A percentile compares a stretch with the other conserved stretches of the same genome.
These are phyloP conservation scores for Herpetomonas tarakana DNA, from an alignment of 208 protist genomes.

Conservation along the genomic window DNA sequence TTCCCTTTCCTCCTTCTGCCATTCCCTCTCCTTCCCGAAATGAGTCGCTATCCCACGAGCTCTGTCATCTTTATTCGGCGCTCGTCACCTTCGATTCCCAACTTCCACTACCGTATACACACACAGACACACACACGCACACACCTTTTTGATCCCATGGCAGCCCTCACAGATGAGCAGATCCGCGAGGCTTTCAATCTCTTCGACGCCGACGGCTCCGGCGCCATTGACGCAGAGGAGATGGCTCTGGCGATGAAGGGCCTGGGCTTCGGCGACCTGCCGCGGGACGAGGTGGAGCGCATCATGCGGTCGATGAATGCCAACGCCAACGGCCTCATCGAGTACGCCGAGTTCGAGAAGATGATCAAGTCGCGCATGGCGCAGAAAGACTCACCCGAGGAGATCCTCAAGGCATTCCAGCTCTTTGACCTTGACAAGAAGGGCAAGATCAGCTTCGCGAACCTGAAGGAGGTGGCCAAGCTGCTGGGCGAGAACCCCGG, in stretches of 20 bases:
- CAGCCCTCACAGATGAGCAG: slow-evolving; percentile 89
- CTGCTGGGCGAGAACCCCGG: slow-evolving; percentile 95
- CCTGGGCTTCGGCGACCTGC: slow-evolving; percentile 93
- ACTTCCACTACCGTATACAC: too few species aligned
- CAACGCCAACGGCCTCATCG: slow-evolving; percentile 84
- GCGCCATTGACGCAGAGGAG: slow-evolving; percentile 92
- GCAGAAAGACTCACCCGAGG: slow-evolving; percentile 92
- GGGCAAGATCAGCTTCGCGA: slow-evolving; percentile 95
- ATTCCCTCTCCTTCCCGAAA: too few species aligned
- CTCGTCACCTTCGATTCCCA: too few species aligned
- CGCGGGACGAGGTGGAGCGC: slow-evolving; percentile 92
- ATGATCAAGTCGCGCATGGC: slow-evolving; percentile 92
- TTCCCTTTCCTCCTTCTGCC: too few species aligned
- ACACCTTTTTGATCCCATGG: slow-evolving; percentile 37
- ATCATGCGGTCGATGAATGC: slow-evolving; percentile 88
- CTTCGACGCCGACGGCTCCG: slow-evolving; percentile 96
- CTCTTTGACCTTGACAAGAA: slow-evolving; percentile 97
- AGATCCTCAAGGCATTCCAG: slow-evolving; percentile 95
- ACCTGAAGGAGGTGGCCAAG: slow-evolving; percentile 96
- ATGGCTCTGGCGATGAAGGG: slow-evolving; percentile 95
- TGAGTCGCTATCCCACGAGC: too few species aligned
- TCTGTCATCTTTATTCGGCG: too few species aligned
- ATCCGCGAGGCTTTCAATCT: slow-evolving; percentile 97
- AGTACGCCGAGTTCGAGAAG: slow-evolving; percentile 88
- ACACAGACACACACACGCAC: too few species aligned